A percentile compares a stretch with the other conserved stretches of the same genome.
Evolutionary conservation across 106 monocot genomes (phyloP).

Genomic region (Ottelia alismoides): DNA sequence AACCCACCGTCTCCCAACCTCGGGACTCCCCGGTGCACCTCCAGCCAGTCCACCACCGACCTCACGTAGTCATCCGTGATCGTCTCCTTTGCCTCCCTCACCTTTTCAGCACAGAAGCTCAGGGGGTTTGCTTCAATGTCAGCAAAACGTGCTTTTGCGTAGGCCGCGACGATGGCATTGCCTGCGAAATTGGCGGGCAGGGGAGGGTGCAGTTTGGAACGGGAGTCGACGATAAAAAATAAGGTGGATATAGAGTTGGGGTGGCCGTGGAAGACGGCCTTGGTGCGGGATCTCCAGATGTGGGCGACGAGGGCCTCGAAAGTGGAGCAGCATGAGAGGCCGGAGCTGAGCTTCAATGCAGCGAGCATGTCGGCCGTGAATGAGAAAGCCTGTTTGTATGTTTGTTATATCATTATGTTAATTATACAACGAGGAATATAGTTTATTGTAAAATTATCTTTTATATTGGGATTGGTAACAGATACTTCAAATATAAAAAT

Average conservation of each 20-base stretch:
- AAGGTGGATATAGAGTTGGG: conserved; percentile 26
- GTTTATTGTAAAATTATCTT: no score
- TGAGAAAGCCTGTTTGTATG: no score
- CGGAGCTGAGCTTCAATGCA: conserved; percentile 31
- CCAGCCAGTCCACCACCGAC: conserved; percentile 77
- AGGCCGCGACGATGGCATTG: conserved; percentile 51
- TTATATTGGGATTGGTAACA: no score
- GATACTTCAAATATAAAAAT: no score
- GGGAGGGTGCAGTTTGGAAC: conserved; percentile 44
- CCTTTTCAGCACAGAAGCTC: conserved; percentile 30
- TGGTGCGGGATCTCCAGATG: conserved; percentile 56
- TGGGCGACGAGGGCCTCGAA: conserved; percentile 74
- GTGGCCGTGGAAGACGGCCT: conserved; percentile 31
- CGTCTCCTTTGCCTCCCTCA: conserved; percentile 44
- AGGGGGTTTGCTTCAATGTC: conserved; percentile 25
- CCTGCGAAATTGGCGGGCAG: conserved; percentile 41
- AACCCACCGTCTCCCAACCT: conserved; percentile 38
- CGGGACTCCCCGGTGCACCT: conserved; percentile 58
- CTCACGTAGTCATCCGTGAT: conserved; percentile 70
- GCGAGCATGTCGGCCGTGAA: conserved; percentile 36
- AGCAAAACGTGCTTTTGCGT: conserved; percentile 21
- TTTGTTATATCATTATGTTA: no score
- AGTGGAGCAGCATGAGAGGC: conserved; percentile 35
- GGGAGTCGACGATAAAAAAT: conserved; percentile 61
- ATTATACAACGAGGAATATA: no score